Percentiles rank a stretch among this genome's conserved stretches.
Evolutionary conservation across 2,329 filamentous ascomycete species (phyloP).

Genomic region (Aspergillus neoniger): DNA sequence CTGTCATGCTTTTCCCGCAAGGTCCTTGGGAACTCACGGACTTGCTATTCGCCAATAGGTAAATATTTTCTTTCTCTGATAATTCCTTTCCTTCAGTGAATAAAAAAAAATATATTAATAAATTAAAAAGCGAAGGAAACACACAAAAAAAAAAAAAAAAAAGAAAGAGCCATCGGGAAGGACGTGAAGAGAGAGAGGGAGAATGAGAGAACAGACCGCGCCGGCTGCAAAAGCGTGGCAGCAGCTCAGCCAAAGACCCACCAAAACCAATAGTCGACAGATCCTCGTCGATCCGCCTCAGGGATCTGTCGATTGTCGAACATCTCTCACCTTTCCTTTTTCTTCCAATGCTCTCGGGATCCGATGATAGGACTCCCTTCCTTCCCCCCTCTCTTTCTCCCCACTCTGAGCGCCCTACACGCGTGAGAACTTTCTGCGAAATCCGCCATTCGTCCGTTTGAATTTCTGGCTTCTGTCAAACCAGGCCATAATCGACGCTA

Average conservation of each 20-base stretch:
- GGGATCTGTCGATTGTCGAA: conserved; percentile 31
- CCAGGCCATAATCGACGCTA: conserved; percentile 14
- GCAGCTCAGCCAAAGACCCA: conserved; percentile 32
- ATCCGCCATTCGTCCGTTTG: conserved; percentile 14
- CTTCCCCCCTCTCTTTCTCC: neutral
- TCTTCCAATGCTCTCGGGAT: conserved; percentile 8
- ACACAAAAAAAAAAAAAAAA: neutral
- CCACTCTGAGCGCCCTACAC: neutral
- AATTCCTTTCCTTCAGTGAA: neutral
- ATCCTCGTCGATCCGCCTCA: conserved; percentile 39
- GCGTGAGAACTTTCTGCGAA: neutral
- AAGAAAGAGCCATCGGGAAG: conserved; percentile 8
- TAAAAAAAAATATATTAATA: neutral
- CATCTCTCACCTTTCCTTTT: conserved; percentile 21
- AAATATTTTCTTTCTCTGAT: neutral
- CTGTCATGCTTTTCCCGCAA: conserved; percentile 21
- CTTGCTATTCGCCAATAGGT: conserved; percentile 11
- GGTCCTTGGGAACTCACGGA: conserved; percentile 6
- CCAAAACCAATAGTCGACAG: conserved; percentile 44
- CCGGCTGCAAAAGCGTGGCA: conserved; percentile 26
- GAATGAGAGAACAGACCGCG: conserved; percentile 1
- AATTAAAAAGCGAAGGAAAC: neutral
- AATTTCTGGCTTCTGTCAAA: conserved; percentile 17
- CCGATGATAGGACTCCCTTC: neutral
- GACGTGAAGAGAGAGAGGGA: conserved; percentile 2